Conservation (phyloP, 176 grass and related monocot genomes). For the Neostapfia colusana region DNA sequence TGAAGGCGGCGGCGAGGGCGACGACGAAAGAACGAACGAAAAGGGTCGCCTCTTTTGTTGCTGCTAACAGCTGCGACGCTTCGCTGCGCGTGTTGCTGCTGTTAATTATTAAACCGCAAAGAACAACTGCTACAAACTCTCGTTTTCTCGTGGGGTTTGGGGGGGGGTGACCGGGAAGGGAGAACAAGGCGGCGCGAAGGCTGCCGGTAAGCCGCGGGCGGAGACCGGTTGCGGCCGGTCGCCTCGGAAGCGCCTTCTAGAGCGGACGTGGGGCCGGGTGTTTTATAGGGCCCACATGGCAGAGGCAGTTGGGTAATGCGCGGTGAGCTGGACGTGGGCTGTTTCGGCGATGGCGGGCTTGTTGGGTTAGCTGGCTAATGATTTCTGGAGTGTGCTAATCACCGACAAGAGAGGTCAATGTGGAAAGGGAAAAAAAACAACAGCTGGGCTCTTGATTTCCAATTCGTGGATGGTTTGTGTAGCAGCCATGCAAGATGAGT, state of each 20-base stretch:
- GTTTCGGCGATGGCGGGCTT: background rate
- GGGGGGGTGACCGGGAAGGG: constrained; percentile 31
- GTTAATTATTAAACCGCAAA: background rate
- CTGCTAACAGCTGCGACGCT: constrained; percentile 25
- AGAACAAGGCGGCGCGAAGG: constrained; percentile 23
- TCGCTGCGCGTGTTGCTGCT: constrained; percentile 39
- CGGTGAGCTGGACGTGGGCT: constrained; percentile 40
- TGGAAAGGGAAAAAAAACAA: no score
- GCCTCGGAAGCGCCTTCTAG: constrained; percentile 34
- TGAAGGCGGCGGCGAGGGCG: constrained; percentile 13
- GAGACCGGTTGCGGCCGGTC: constrained; percentile 44
- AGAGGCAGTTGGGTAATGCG: background rate
- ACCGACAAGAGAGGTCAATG: no score
- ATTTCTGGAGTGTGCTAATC: background rate
- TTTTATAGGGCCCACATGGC: constrained; percentile 8
- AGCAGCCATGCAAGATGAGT: no score
- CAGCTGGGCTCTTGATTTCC: no score
- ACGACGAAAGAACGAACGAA: no score
- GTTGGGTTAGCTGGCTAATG: constrained; percentile 31
- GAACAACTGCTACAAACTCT: background rate
- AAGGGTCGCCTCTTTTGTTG: constrained; percentile 49
- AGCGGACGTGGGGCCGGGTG: background rate
- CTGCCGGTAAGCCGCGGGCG: constrained; percentile 26
- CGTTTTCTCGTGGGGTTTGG: constrained; percentile 8
- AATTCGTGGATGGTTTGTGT: no score